Base-by-base conservation (phyloP, 2,329 filamentous ascomycete species). In the Endoconidiophora laricicola region DNA sequence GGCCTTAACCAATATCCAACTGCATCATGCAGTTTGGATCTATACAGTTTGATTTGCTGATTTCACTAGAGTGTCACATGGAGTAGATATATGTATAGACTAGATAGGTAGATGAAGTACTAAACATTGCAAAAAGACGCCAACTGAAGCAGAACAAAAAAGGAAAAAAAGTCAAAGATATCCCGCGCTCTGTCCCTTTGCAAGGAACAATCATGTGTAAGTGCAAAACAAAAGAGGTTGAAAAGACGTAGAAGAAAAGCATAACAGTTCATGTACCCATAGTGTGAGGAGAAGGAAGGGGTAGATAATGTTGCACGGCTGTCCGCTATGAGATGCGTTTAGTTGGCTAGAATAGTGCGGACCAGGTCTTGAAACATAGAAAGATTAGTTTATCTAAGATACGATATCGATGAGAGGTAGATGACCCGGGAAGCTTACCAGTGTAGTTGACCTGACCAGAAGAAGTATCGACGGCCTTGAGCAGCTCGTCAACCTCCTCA, bases 361-460 rank as follows among this genome's bases (percentile, higher is more conserved):
- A 91, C 84, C 54, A 91, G 81, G 55, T 91, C 84, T 86, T 57
- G 3, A n/a, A 9, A 41, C 1, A 16, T 5, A 14, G 37, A 10
- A 20, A 9, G 2, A 23, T 10, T n/a, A 33, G 10, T 12, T 24
- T 52, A 2, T 24, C n/a, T 22, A n/a, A 24, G n/a, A 16, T 14
- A 7, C 3, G n/a, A 38, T 23, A 29, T 24, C 22, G 46, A 4
- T 18, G 33, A 10, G 22, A 23, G 3, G 2, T 6, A 2, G 44
- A 6, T 36, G 24, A 46, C 18, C 45, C 20, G n/a, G 12, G 10
- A 24, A n/a, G 65, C 79, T 56, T 72, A 91, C 86, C 87, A 57
- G 83, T 88, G 67, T 98, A 98, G 72, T 96, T 94, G 67, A 98
- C 86, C 76, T 96, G 88, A 58, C 90, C 88, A 50, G 83, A 90